Percentiles rank a stretch among this genome's conserved stretches.
These are phyloP conservation scores for Phytophthora kernoviae DNA, from an alignment of 352 stramenopile genomes.

Conservation along the genomic window DNA sequence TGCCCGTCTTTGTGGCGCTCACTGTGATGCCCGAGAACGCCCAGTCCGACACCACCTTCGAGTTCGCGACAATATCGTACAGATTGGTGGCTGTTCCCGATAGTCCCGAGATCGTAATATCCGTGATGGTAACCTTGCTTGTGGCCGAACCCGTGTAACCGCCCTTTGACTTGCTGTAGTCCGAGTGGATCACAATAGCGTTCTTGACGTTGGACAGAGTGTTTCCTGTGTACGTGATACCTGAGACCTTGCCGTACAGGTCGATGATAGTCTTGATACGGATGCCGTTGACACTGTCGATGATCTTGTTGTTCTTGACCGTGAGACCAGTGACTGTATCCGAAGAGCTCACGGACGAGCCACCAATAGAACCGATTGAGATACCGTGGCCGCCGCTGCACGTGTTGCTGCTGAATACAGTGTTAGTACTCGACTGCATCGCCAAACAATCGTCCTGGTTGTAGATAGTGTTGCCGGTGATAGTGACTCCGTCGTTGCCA, in stretches of 20 bases:
- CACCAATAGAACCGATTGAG: slow-evolving; percentile 13
- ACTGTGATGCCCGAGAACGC: slow-evolving; percentile 25
- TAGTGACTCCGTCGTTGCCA: slow-evolving; percentile 13
- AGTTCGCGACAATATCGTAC: slow-evolving; percentile 33
- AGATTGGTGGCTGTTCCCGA: slow-evolving; percentile 23
- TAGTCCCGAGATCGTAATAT: slow-evolving; percentile 14
- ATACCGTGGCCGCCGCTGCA: slow-evolving; percentile 7
- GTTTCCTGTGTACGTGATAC: slow-evolving; percentile 16
- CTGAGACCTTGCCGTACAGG: slow-evolving; percentile 8
- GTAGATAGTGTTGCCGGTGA: slow-evolving; percentile 21
- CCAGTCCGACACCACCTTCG: slow-evolving; percentile 31
- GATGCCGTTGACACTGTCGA: slow-evolving; percentile 16
- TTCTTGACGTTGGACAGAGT: slow-evolving; percentile 4
- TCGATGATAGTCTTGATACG: slow-evolving; percentile 7
- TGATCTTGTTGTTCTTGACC: slow-evolving; percentile 22
- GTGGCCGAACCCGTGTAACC: slow-evolving; percentile 14
- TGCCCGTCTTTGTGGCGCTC: slow-evolving; percentile 14
- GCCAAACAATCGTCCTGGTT: slow-evolving; percentile 1
- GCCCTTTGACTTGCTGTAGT: slow-evolving; percentile 11
- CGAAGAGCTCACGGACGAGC: slow-evolving; percentile 6
- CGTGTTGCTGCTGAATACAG: slow-evolving; percentile 1
- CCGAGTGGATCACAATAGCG: slow-evolving; percentile 8
- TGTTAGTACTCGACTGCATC: neutral
- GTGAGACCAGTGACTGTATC: slow-evolving; percentile 9
- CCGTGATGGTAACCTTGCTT: slow-evolving; percentile 6